Base-by-base conservation (phyloP, 208 protist genomes). In the Leptomonas pyrrhocoris region DNA sequence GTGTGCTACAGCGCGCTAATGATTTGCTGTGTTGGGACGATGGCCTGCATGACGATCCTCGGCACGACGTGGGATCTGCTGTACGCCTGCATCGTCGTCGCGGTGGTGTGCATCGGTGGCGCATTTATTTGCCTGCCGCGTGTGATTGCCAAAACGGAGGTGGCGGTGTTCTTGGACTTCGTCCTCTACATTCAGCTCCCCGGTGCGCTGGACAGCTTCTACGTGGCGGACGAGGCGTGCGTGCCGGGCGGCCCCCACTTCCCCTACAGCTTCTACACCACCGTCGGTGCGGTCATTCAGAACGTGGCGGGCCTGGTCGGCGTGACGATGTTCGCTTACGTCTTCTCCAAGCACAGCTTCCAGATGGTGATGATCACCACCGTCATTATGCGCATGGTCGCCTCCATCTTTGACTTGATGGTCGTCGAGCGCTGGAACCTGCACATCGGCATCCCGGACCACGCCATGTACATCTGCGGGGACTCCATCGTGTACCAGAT, bases 401-500 rank as follows among this genome's bases (percentile, higher is more conserved):
- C 78, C 12, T 74, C 56, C 18, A n/a, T 90, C 42, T 73, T 89
- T 27, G 87, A 93, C 48, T 65, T 93, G 27, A 73, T 87, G 58
- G 86, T 90, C 40, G 75, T 88, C 43, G 68, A 81, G 81, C 81
- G 87, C 0, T 86, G 84, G 81, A 90, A 90, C 66, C 43, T 69
- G 40, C n/a, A n/a, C n/a, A n/a, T n/a, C n/a, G n/a, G n/a, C n/a
- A n/a, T n/a, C n/a, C n/a, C n/a, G n/a, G n/a, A n/a, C n/a, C n/a
- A n/a, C n/a, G n/a, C n/a, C n/a, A n/a, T n/a, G n/a, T n/a, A n/a
- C n/a, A n/a, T n/a, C 69, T 76, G 90, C 31, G 88, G 88, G 59
- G 83, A 90, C 45, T 69, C 76, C n/a, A 77, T 94, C 2, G 67
- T 96, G 6, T 61, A 79, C 15, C 38, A 89, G 62, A 56, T 86